Evolutionary conservation across 1,284 basidiomycete species (phyloP), one percentile per base, ranked within the genome.

Genomic region (Leccinum griseonigrum): DNA sequence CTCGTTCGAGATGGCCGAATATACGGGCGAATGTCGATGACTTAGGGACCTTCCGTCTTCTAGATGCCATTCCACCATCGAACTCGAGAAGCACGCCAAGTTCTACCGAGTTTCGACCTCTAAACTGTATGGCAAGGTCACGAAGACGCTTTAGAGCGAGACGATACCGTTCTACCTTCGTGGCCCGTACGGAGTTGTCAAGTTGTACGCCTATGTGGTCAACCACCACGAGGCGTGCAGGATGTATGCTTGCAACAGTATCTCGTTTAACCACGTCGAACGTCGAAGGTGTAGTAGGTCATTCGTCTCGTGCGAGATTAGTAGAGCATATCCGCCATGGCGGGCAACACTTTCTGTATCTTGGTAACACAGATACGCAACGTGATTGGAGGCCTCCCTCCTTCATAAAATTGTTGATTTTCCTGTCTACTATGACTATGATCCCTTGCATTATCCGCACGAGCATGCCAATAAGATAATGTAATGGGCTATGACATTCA

Each of bases 1-100:
- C 66, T 95, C 94, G 32, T 97, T 97, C 76, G 94, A 96, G 77
- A 95, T 97, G 92, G 92, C 94, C 40, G 94, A 97, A 78, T 97
- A 97, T 78, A 97, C 94, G 0, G 93, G 91, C 63, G 93, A 26
- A 97, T 71, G 94, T 97, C 58, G 95, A 97, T 70, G 94, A 88
- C 9, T 82, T 96, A 34, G 94, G 94, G 59, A 96, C 94, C 1
- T 85, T 97, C 54, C 91, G 94, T 68, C 84, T 97, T 61, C 86
- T 97, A 62, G 94, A 97, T 70, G 94, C 94, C 59, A 88, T 97
- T 75, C 86, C 43, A 97, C 94, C 9, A 94, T 93, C 74, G 94
- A 94, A 9, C 84, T 95, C 64, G 88, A 94, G 74, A 86, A 89
- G 68, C 88, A 94, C 76, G 83, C 92, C 69, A 87, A 91, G 54